Evolutionary conservation across 371 early-diverging fungal species (phyloP), one percentile per base, ranked within the genome.

Genomic region (Parasitella parasitica): DNA sequence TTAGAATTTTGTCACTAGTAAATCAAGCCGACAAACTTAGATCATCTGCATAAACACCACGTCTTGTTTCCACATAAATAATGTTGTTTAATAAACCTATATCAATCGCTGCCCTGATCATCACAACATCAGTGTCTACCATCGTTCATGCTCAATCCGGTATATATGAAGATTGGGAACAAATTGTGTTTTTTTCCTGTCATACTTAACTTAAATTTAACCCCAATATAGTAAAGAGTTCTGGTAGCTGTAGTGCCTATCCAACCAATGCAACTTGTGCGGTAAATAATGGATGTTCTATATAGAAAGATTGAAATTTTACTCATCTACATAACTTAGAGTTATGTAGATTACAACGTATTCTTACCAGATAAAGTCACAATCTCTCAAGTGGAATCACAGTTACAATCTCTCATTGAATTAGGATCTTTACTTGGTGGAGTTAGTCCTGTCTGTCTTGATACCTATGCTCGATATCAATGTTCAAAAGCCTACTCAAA

Each of bases 401-500:
- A 67, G 27, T 18, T 67, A 9, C n/a, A 38, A 26, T 26, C 55
- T 5, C 48, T 67, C 22, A 22, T 24, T n/a, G 15, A 63, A 28
- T 32, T 63, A 20, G 30, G 54, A 11, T 15, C 38, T 15, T 24
- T 46, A 26, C 37, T 63, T 24, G 41, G 50, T 1, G 22, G 22
- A 28, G 46, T 67, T 28, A 59, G 58, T 43, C 67, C 67, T 22
- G 59, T 36, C 22, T 67, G 67, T 41, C 39, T 54, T 34, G 67
- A 70, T 62, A 49, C 63, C 15, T 66, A 36, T 50, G 34, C 58
- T 30, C 61, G 70, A 5, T 70, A 65, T 39, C 22, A 48, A 28
- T 70, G 70, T 54, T 61, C 70, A 12, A 58, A 62, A 36, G 51
- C 63, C 8, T 70, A 70, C 28, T 59, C 70, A 27, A 70, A 55